Percentiles rank a stretch among this genome's conserved stretches.
These are phyloP conservation scores for Wilcoxina mikolae DNA, from an alignment of 495 filamentous ascomycete genomes.

Conservation along the genomic window DNA sequence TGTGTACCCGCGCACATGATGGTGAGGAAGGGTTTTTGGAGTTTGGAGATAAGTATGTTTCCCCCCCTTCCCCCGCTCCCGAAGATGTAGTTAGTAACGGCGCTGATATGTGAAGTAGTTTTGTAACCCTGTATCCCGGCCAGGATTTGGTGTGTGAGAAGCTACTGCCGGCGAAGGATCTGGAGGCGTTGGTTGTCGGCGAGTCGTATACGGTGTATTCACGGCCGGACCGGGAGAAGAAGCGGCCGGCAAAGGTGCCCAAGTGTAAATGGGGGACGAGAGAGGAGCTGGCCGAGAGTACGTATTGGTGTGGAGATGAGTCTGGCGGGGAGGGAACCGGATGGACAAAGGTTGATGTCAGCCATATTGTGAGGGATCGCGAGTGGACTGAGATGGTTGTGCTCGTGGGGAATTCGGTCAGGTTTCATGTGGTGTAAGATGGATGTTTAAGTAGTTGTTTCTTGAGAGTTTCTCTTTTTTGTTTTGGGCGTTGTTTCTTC, in stretches of 20 bases:
- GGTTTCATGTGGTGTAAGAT: conserved; percentile 17
- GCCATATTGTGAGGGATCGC: background rate
- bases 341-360: conserved; percentile 1
- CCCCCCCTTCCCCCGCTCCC: background rate
- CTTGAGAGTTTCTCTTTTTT: background rate
- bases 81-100: background rate
- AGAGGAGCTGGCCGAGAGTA: background rate
- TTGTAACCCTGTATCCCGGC: background rate
- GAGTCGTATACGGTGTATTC: background rate
- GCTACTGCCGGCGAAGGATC: background rate
- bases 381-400: conserved; percentile 6
- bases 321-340: background rate
- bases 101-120: background rate
- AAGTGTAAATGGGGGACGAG: background rate
- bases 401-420: conserved; percentile 88
- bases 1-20: background rate
- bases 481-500: background rate
- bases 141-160: background rate
- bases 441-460: background rate
- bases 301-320: background rate
- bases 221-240: conserved; percentile 3
- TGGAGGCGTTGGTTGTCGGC: background rate
- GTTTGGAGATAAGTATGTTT: background rate
- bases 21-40: background rate
- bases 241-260: background rate